These are phyloP conservation scores for Sporothrix dimorphospora DNA, from an alignment of 2,329 filamentous ascomycete species.

Conservation along the genomic window DNA sequence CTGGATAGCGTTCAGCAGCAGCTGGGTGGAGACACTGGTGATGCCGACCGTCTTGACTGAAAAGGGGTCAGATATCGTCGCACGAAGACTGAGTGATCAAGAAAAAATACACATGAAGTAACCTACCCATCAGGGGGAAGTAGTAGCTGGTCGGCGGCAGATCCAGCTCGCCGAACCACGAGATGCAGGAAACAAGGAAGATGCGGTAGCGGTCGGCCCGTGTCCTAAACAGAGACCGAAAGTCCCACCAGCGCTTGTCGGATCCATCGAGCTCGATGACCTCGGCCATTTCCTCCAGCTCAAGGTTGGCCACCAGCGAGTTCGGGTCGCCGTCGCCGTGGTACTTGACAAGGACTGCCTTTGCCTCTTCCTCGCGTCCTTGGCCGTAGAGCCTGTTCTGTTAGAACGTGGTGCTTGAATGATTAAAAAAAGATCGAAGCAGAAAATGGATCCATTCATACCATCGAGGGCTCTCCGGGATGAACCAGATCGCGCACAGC, in stretches of 20 bases:
- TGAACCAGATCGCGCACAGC: not conserved
- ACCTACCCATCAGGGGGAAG: slow-evolving; percentile 23
- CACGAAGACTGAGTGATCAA: no score
- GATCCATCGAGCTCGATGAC: slow-evolving; percentile 24
- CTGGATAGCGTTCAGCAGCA: slow-evolving; percentile 18
- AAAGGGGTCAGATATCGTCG: not conserved
- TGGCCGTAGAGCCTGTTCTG: slow-evolving; percentile 18
- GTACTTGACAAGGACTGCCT: slow-evolving; percentile 26
- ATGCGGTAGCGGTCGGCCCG: slow-evolving; percentile 20
- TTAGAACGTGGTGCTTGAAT: not conserved
- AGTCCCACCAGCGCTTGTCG: slow-evolving; percentile 28
- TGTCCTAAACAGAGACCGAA: slow-evolving; percentile 17
- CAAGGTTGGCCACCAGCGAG: slow-evolving; percentile 21
- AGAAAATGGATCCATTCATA: not conserved
- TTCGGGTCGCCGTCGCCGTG: slow-evolving; percentile 27
- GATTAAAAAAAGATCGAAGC: not conserved
- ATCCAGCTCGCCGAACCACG: slow-evolving; percentile 27
- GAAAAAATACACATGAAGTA: not conserved
- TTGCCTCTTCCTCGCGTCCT: slow-evolving; percentile 18
- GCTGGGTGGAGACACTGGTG: slow-evolving; percentile 16
- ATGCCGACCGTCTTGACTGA: slow-evolving; percentile 24
- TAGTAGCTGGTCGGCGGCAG: slow-evolving; percentile 26
- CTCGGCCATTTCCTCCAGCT: slow-evolving; percentile 26
- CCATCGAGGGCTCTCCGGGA: slow-evolving; percentile 23
- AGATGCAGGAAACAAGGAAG: slow-evolving; percentile 24